Conservation (phyloP, 371 early-diverging fungal genomes). For the Syncephalastrum sp. region DNA sequence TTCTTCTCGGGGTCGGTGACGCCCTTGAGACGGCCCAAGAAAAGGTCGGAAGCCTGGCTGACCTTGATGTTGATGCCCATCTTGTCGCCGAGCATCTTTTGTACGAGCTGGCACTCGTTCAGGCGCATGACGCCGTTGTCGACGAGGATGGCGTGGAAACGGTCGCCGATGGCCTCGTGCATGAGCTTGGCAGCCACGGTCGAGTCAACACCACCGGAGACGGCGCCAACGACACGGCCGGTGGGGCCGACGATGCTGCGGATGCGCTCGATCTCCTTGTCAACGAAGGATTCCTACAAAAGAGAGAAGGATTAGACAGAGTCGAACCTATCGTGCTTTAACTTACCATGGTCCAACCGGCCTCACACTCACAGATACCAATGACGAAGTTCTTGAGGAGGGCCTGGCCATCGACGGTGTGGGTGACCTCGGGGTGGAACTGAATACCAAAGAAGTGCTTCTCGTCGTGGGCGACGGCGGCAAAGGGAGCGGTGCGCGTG, state of each 20-base stretch:
- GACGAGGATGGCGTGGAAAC: slow-evolving; percentile 96
- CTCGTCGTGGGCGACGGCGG: slow-evolving; percentile 81
- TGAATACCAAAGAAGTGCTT: slow-evolving; percentile 91
- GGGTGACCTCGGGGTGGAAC: slow-evolving; percentile 98
- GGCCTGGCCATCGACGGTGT: slow-evolving; percentile 84
- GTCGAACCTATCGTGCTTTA: slow-evolving; percentile 5
- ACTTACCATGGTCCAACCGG: slow-evolving; percentile 88
- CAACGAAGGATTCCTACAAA: slow-evolving; percentile 73
- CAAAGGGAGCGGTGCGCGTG: slow-evolving; percentile 86
- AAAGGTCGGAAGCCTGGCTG: slow-evolving; percentile 86
- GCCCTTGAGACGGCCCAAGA: slow-evolving; percentile 85
- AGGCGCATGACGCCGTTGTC: slow-evolving; percentile 98
- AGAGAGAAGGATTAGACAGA: too few relatives aligned
- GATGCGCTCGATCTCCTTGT: slow-evolving; percentile 95
- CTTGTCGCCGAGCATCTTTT: slow-evolving; percentile 80
- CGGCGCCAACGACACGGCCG: slow-evolving; percentile 95
- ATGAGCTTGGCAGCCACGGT: slow-evolving; percentile 97
- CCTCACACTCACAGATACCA: slow-evolving; percentile 78
- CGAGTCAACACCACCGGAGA: slow-evolving; percentile 95
- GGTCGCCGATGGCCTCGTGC: slow-evolving; percentile 95
- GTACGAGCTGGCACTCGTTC: slow-evolving; percentile 87
- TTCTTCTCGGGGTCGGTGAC: slow-evolving; percentile 95
- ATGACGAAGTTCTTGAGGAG: slow-evolving; percentile 92
- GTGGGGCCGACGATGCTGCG: slow-evolving; percentile 87
- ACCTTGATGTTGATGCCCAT: slow-evolving; percentile 95